Evolutionary conservation across 176 grass and related monocot species (phyloP).

Genomic region (Oryza nivara): DNA sequence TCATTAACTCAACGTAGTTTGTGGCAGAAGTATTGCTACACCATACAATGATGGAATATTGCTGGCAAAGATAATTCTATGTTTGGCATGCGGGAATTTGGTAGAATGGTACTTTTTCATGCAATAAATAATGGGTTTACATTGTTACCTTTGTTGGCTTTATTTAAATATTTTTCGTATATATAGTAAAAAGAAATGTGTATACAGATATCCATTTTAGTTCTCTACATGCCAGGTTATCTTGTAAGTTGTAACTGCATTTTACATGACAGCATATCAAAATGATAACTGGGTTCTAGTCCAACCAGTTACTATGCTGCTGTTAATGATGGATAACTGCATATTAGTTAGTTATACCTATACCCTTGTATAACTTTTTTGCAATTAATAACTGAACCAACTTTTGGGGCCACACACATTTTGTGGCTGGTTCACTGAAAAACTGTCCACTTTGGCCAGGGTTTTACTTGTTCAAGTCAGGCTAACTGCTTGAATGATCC

Average conservation of each 20-base stretch:
- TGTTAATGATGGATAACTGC: background rate
- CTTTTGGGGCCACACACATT: background rate
- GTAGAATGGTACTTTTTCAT: conserved; percentile 12
- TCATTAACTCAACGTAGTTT: background rate
- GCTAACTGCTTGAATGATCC: background rate
- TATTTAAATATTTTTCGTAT: background rate
- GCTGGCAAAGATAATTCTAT: background rate
- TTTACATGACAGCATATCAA: background rate
- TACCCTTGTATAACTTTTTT: background rate
- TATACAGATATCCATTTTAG: background rate
- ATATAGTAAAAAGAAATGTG: background rate
- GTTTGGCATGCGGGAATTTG: background rate
- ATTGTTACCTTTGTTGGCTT: background rate
- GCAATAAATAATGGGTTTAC: background rate
- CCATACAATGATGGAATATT: background rate
- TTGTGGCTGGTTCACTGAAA: background rate
- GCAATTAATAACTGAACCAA: background rate
- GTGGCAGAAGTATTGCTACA: background rate
- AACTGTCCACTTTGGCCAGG: background rate
- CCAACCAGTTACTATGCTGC: background rate
- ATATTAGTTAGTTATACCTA: background rate
- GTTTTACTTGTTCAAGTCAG: background rate
- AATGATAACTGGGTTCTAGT: background rate
- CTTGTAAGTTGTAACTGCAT: background rate
- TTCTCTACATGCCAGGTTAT: background rate